Evolutionary conservation across 2,329 filamentous ascomycete species (phyloP).

Genomic region (Hypocrella siamensis): DNA sequence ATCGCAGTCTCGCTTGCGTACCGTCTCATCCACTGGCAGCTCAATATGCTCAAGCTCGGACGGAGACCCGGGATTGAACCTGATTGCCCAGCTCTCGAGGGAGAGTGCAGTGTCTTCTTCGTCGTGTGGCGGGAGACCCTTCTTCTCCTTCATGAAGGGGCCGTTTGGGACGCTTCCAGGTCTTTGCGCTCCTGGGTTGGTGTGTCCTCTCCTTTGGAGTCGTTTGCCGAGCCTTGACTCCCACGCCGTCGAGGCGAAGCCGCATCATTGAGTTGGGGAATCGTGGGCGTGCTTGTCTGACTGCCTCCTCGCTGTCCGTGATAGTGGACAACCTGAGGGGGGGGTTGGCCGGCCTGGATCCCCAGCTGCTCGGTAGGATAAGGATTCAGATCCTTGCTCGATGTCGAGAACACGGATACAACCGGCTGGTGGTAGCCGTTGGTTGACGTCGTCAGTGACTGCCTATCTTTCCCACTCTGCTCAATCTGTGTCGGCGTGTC

Average conservation of each 20-base stretch:
- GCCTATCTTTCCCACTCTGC: slow-evolving; percentile 28
- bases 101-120: too few species aligned
- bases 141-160: neutral
- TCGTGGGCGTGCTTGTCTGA: slow-evolving; percentile 48
- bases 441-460: slow-evolving; percentile 26
- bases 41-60: too few species aligned
- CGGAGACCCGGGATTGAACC: too few species aligned
- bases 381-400: slow-evolving; percentile 52
- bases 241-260: slow-evolving; percentile 28
- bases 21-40: too few species aligned
- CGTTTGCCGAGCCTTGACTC: slow-evolving; percentile 29
- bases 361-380: slow-evolving; percentile 52
- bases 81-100: too few species aligned
- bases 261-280: slow-evolving; percentile 33
- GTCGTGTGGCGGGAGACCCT: too few species aligned
- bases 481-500: slow-evolving; percentile 48
- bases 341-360: slow-evolving; percentile 43
- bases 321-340: slow-evolving; percentile 52
- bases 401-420: slow-evolving; percentile 54
- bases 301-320: slow-evolving; percentile 53
- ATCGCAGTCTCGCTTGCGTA: too few species aligned
- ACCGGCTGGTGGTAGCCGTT: slow-evolving; percentile 56
- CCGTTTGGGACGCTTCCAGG: slow-evolving; percentile 7
- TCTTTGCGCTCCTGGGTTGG: slow-evolving; percentile 20
- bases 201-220: slow-evolving; percentile 19